Percentiles rank a stretch among this genome's conserved stretches.
Conservation (phyloP, 148 eudicot genomes). For the Camellia granthamiana region DNA sequence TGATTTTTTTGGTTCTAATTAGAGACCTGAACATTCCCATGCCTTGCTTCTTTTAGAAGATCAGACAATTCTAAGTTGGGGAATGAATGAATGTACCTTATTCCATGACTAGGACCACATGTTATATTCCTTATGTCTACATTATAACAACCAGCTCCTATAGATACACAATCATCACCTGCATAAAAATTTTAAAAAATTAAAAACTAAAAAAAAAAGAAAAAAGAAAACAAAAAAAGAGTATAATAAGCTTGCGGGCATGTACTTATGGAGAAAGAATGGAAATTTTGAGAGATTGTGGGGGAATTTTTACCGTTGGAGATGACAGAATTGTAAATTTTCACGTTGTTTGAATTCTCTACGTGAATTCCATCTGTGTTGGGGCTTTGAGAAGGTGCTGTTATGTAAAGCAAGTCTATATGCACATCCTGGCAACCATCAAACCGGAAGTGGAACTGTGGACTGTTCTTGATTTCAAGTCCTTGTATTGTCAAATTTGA, state of each 20-base stretch:
- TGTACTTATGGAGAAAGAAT: neutral
- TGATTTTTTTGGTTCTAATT: neutral
- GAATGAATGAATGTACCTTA: constrained; percentile 46
- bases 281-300: neutral
- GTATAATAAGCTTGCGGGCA: neutral
- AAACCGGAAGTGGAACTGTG: constrained; percentile 80
- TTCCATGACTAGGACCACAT: constrained; percentile 91
- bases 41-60: neutral
- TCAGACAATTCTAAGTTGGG: no score
- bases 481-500: constrained; percentile 62
- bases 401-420: constrained; percentile 57
- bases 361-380: constrained; percentile 96
- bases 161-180: constrained; percentile 96
- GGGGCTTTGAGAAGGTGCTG: constrained; percentile 68
- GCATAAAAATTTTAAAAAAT: neutral
- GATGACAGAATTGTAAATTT: constrained; percentile 63
- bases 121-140: constrained; percentile 82
- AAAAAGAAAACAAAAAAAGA: neutral
- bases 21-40: neutral
- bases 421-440: constrained; percentile 61
- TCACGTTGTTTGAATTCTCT: constrained; percentile 68
- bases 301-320: constrained; percentile 54
- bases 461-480: constrained; percentile 64
- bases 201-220: neutral
- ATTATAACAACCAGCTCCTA: constrained; percentile 75